Evolutionary conservation across 2,329 filamentous ascomycete genomes (phyloP).

Genomic region (Fusarium pininemorale): DNA sequence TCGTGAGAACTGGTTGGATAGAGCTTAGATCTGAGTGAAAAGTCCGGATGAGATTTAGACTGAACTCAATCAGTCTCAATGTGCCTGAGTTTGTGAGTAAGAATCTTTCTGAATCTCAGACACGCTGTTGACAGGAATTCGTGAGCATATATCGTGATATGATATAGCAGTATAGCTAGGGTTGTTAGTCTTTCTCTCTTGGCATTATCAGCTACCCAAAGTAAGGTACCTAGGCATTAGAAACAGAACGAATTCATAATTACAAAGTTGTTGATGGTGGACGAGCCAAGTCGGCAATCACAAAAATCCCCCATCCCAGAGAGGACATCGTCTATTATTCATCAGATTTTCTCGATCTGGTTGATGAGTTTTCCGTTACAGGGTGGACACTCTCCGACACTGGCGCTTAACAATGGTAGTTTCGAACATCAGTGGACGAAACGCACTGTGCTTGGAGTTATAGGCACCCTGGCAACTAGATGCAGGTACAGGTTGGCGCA

Average conservation of each 20-base stretch:
- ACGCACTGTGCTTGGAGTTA: constrained; percentile 31
- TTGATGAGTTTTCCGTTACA: constrained; percentile 14
- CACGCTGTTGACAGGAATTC: background rate
- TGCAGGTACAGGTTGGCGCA: constrained; percentile 4
- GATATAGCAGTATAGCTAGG: background rate
- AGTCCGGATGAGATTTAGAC: background rate
- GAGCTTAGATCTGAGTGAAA: background rate
- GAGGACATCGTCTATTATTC: background rate
- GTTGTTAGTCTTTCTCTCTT: background rate
- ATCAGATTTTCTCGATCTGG: background rate
- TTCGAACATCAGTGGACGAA: constrained; percentile 38
- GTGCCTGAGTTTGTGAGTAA: background rate
- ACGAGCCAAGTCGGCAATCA: background rate
- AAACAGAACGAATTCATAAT: background rate
- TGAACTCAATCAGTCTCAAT: background rate
- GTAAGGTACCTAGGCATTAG: background rate
- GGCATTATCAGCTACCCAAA: background rate
- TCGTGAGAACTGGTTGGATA: background rate
- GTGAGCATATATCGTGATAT: background rate
- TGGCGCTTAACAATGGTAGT: constrained; percentile 24
- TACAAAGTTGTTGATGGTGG: background rate
- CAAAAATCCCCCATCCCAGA: background rate
- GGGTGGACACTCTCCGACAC: constrained; percentile 23
- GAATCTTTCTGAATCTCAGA: background rate
- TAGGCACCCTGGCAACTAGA: constrained; percentile 7